These are phyloP conservation scores for Leccinellum luteum DNA, from an alignment of 768 basidiomycete species.

Conservation along the genomic window DNA sequence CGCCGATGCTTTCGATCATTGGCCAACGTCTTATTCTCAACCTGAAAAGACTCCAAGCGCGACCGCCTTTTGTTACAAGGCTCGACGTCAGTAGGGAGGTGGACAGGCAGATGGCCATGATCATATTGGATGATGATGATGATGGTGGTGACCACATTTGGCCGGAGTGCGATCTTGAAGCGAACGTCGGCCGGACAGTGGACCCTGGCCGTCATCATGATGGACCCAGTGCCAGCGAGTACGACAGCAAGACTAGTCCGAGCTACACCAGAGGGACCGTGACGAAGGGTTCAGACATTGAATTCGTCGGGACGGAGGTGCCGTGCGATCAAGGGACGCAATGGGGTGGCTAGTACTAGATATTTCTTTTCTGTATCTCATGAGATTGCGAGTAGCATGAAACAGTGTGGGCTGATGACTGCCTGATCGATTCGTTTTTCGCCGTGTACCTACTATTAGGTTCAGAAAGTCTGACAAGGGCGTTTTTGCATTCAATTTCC, in stretches of 20 bases:
- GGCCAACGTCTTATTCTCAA: constrained; percentile 23
- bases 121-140: neutral
- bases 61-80: neutral
- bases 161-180: neutral
- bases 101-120: constrained; percentile 14
- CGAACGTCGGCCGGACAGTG: neutral
- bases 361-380: too few species aligned
- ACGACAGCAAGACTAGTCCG: neutral
- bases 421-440: too few species aligned
- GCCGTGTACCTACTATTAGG: too few species aligned
- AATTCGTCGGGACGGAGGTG: neutral
- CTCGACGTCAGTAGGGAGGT: constrained; percentile 16
- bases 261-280: neutral
- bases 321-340: neutral
- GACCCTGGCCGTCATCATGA: neutral
- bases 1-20: constrained; percentile 7
- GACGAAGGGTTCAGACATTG: neutral
- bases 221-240: neutral
- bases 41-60: constrained; percentile 7
- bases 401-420: too few species aligned
- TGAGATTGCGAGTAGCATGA: too few species aligned
- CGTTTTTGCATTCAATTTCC: too few species aligned
- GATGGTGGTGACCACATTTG: neutral
- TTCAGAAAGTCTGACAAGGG: too few species aligned
- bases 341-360: neutral